Evolutionary conservation across 495 filamentous ascomycete species (phyloP), one percentile per base, ranked within the genome.

Genomic region (Penicillium parvum): DNA sequence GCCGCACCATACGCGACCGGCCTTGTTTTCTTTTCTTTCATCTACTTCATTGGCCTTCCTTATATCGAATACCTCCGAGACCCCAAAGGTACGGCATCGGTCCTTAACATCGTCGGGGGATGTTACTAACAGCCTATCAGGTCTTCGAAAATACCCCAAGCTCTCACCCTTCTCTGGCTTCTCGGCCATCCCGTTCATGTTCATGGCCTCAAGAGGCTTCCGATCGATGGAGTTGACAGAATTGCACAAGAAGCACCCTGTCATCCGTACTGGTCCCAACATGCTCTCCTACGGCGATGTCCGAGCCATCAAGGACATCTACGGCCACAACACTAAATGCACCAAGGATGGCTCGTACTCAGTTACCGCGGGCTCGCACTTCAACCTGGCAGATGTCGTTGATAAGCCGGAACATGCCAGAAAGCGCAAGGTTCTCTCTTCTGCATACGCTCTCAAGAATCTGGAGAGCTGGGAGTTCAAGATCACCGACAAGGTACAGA

Each of bases 391-490:
- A 8, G 70, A 76, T 49, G 70, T 73, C 9, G 52, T 71, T n/a
- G 71, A 76, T 37, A 61, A 62, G 49, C 47, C 57, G n/a, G 70
- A 74, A 16, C 72, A 76, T 37, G 60, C 66, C 21, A 54, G 66
- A 21, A 76, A 76, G 55, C 64, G 75, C n/a, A 71, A 69, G 47
- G 56, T 77, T 0, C 60, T 79, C 5, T 71, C 75, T 0, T 62
- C 60, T 1, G 76, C 75, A 3, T 80, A 75, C 47, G 73, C 76
- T 0, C 47, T 76, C 29, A 75, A 75, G 64, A 75, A 77, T 47
- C 56, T 78, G 9, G 73, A 76, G 51, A 63, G 58, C 7, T 79
- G 75, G 74, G 76, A 80, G 45, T 61, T 63, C 61, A 78, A 77
- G 44, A 72, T 78, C 22, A 71, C 69, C 14, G 75, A 78, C 52